phyloP scores from a whole-genome alignment of 2,329 filamentous ascomycete genomes.

The Penicillium digitatum region DNA sequence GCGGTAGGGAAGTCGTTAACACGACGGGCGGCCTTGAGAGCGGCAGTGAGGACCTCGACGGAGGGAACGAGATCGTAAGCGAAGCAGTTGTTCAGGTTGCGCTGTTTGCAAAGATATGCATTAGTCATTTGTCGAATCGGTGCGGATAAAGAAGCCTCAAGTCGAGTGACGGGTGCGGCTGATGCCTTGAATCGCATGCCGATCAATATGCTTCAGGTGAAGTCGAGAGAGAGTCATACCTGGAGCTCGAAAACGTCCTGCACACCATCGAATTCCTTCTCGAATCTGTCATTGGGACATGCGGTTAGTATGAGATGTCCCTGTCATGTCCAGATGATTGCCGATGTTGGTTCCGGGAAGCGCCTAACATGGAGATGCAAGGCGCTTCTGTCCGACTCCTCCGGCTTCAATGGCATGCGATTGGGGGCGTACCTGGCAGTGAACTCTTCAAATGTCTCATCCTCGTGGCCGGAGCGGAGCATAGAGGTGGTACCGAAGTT shows the following conservation, averaged over 20 bases:
- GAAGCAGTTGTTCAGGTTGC: constrained; percentile 99
- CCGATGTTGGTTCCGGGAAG: constrained; percentile 10
- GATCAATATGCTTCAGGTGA: constrained; percentile 16
- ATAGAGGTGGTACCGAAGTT: constrained; percentile 56
- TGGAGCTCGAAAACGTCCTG: constrained; percentile 99
- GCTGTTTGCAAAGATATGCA: constrained; percentile 45
- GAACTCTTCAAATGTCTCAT: constrained; percentile 99
- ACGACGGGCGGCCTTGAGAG: constrained; percentile 86
- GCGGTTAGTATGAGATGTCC: constrained; percentile 30
- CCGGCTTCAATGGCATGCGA: constrained; percentile 24
- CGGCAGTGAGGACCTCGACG: constrained; percentile 81
- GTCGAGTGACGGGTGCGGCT: constrained; percentile 1
- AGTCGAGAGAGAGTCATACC: constrained; percentile 56
- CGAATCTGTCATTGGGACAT: constrained; percentile 66
- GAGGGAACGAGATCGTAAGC: constrained; percentile 99
- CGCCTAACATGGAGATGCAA: constrained; percentile 13
- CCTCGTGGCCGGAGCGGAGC: constrained; percentile 64
- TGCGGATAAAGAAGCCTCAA: not conserved
- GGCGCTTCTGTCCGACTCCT: constrained; percentile 5
- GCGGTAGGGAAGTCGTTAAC: constrained; percentile 99
- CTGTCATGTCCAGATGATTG: constrained; percentile 13
- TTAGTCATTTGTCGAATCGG: constrained; percentile 12
- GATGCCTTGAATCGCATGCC: constrained; percentile 16
- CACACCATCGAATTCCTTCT: constrained; percentile 97
- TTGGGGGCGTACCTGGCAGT: constrained; percentile 72